Base-by-base conservation (phyloP, 768 basidiomycete species). In the Punctularia strigosozonata region DNA sequence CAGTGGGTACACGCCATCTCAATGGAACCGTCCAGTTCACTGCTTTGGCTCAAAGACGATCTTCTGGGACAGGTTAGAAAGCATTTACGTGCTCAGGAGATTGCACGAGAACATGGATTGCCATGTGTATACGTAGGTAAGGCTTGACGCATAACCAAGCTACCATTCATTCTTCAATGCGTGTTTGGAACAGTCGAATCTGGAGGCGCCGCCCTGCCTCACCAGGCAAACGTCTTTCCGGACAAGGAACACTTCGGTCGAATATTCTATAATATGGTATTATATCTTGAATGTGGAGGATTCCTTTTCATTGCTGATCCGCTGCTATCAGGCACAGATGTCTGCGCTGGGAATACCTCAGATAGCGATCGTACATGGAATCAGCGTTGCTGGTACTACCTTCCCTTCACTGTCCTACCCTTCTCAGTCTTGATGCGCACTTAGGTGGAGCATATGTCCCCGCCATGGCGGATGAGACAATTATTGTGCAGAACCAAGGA, bases 191-290 rank as follows among this genome's bases (percentile, higher is more conserved):
- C 50, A 89, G 91, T 95, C 43, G 92, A 95, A 60, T 90, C 87
- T 6, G 91, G 91, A 37, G 91, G 91, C 24, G 91, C 91, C 10
- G 88, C 89, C 2, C 66, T 97, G 15, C 91, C 91, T 1, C 75
- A 86, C 57, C 91, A 97, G 60, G 86, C 91, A 1, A 89, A 88
- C 48, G 77, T 92, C 10, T 94, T 94, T 57, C 91, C 91, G 4
- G 91, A 95, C 64, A 86, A 79, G 56, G 83, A 94, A 46, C 89
- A 97, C 54, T 97, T 97, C 49, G 91, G 91, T 4, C 74, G 91
- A 4, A 94, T 95, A 52, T 97, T 97, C 62, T 95, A 91, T 57
- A 95, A 97, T 51, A 94, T 94, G 89, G 90, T 82, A 41, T 34
- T 10, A 14, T 21, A 17, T 37, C 35, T 19, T 30, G 12, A n/a